Base-by-base conservation (phyloP, 495 filamentous ascomycete genomes). In the Talaromyces stipitatus region DNA sequence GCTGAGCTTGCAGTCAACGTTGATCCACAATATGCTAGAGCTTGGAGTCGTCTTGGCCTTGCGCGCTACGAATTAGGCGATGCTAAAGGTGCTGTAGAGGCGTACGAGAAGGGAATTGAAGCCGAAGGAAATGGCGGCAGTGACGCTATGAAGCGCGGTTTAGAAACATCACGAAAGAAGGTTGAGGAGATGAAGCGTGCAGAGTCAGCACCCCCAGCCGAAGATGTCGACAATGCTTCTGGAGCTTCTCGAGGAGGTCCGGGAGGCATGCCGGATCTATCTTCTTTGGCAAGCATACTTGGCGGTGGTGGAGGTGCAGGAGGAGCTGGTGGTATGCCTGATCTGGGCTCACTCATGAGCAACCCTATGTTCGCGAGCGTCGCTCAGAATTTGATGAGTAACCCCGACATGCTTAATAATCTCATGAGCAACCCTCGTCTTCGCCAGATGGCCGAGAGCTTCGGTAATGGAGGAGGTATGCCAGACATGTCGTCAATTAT, bases 361-460 rank as follows among this genome's bases (percentile, higher is more conserved):
- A 97, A 98, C 77, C 94, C 94, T 41, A 97, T 97, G 94, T 92
- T 98, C 69, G 77, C 90, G 41, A 86, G 77, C 75, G 96, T 97
- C 90, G 94, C 94, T 23, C 90, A 96, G 78, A 96, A 90, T 67
- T 69, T 98, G 41, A 97, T 97, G 92, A 87, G 83, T 69, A 97
- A 98, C 72, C 94, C 94, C 11, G 86, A 95, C 5, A 83, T 88
- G 80, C 83, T 98, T 78, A 80, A 79, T 66, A 90, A 89, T 64
- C 68, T 97, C 55, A 95, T 97, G 91, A 91, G 78, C 77, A 96
- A 97, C 74, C 92, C 92, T n/a, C 79, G 82, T 53, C 68, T 97
- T 59, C 78, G 88, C 45, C 80, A 92, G 66, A 90, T 96, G 90
- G 81, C 73, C 10, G 78, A 75, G 43, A 81, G 72, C 50, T 74